Evolutionary conservation across 2,329 filamentous ascomycete species (phyloP), one percentile per base, ranked within the genome.

Genomic region (Cytospora leucostoma): DNA sequence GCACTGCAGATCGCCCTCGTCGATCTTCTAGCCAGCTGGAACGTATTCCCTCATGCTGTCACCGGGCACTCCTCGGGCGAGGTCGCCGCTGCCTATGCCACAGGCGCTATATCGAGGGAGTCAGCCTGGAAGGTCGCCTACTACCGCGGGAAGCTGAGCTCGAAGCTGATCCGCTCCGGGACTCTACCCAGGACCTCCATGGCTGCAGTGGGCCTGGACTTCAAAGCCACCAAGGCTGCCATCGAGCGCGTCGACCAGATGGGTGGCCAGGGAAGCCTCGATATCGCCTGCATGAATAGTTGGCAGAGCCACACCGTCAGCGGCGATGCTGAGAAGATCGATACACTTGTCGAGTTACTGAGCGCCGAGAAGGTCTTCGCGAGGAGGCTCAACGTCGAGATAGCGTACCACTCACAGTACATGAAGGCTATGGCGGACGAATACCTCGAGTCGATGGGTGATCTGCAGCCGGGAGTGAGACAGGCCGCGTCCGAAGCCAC

Each of bases 41-140:
- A 69, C 1, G 52, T 77, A 4, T 44, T 4, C 0, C 71, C 71
- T 3, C 56, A 59, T 7, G 69, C 66, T 15, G 71, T 73, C 13
- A 69, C 73, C 7, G 74, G 75, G 21, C 74, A 77, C 65, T 75
- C 73, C 2, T 74, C 71, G 0, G 75, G 75, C 8, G 75, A 77
- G 58, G 75, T 77, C 19, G 73, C 70, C 0, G 74, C 73, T 0
- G 72, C 72, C 0, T 74, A 73, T 50, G 70, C 72, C 3, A 68
- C 68, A 10, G 70, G 70, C 0, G 57, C 64, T 4, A 67, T 75
- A 1, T 61, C 64, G 5, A 19, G 51, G 1, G n/a, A 57, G n/a
- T 60, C 65, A 17, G 70, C 70, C 7, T 68, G 70, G 27, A 35
- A 54, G 13, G 62, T 68, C 12, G 68, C 70, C 17, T 68, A 70